phyloP scores from a whole-genome alignment of 345 rosid genomes.

The Salix koriyanagi region DNA sequence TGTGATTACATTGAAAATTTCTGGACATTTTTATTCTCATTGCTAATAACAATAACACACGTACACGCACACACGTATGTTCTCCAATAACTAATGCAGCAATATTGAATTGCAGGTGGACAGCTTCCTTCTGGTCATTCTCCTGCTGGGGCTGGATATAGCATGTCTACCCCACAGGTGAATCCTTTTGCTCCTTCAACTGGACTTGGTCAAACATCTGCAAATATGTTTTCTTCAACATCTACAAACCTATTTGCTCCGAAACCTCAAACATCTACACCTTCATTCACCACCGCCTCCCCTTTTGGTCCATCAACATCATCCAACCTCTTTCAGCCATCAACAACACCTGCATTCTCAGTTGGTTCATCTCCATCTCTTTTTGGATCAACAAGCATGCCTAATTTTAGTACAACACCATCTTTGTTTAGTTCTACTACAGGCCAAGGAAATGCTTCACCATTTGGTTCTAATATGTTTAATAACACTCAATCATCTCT shows the following conservation, averaged over 20 bases:
- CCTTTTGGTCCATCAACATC: constrained; percentile 29
- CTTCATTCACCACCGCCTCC: constrained; percentile 30
- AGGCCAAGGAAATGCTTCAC: constrained; percentile 38
- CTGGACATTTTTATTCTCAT: neutral
- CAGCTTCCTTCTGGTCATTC: constrained; percentile 56
- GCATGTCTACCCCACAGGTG: constrained; percentile 42
- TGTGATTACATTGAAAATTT: neutral
- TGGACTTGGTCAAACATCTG: constrained; percentile 47
- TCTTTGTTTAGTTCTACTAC: constrained; percentile 45
- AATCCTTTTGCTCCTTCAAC: constrained; percentile 47
- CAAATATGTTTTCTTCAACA: constrained; percentile 46
- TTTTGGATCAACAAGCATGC: constrained; percentile 45
- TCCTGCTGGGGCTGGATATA: constrained; percentile 52
- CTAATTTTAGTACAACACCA: constrained; percentile 58
- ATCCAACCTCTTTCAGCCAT: constrained; percentile 46
- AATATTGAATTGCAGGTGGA: constrained; percentile 59
- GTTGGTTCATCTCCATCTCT: constrained; percentile 39
- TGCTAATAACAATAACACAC: neutral
- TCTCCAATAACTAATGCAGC: neutral
- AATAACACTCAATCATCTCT: constrained; percentile 54
- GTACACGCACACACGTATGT: neutral
- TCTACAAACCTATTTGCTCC: constrained; percentile 49
- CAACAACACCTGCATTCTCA: constrained; percentile 46
- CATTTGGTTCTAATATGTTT: constrained; percentile 42
- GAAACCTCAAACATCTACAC: constrained; percentile 41